Evolutionary conservation across 2,329 filamentous ascomycete genomes (phyloP).

Genomic region (Colletotrichum destructivum): DNA sequence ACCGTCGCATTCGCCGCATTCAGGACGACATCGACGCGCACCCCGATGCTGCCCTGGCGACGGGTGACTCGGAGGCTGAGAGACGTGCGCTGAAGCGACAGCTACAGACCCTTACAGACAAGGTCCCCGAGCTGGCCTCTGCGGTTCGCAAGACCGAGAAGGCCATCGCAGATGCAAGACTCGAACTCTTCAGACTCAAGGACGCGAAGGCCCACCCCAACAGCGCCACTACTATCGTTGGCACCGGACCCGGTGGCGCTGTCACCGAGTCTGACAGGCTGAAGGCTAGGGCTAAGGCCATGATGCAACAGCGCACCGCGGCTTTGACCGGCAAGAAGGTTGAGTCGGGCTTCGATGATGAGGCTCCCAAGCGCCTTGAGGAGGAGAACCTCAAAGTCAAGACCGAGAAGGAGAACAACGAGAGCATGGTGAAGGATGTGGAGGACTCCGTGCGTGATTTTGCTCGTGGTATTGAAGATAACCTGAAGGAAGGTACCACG

Average conservation of each 20-base stretch:
- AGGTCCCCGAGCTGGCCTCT: conserved; percentile 91
- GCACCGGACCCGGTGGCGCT: conserved; percentile 90
- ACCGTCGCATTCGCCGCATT: conserved; percentile 89
- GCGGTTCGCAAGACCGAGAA: conserved; percentile 93
- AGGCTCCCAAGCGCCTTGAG: conserved; percentile 87
- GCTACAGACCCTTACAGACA: conserved; percentile 89
- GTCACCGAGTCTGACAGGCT: conserved; percentile 95
- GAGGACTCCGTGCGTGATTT: conserved; percentile 97
- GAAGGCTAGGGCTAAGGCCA: conserved; percentile 94
- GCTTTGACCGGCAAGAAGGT: conserved; percentile 90
- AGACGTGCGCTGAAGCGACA: conserved; percentile 88
- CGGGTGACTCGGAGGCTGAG: conserved; percentile 89
- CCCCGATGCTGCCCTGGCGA: conserved; percentile 80
- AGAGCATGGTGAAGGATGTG: conserved; percentile 96
- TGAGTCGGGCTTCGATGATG: conserved; percentile 79
- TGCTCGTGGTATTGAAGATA: conserved; percentile 86
- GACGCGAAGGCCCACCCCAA: conserved; percentile 93
- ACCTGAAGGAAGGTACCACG: conserved; percentile 83
- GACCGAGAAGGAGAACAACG: conserved; percentile 92
- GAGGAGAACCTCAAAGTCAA: conserved; percentile 87
- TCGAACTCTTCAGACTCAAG: conserved; percentile 93
- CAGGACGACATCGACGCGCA: conserved; percentile 96
- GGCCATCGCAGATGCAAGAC: conserved; percentile 89
- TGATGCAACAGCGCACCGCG: conserved; percentile 98
- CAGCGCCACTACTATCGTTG: conserved; percentile 85